Evolutionary conservation across 2,329 filamentous ascomycete species (phyloP), one percentile per base, ranked within the genome.

Genomic region (Penicillium sp.): DNA sequence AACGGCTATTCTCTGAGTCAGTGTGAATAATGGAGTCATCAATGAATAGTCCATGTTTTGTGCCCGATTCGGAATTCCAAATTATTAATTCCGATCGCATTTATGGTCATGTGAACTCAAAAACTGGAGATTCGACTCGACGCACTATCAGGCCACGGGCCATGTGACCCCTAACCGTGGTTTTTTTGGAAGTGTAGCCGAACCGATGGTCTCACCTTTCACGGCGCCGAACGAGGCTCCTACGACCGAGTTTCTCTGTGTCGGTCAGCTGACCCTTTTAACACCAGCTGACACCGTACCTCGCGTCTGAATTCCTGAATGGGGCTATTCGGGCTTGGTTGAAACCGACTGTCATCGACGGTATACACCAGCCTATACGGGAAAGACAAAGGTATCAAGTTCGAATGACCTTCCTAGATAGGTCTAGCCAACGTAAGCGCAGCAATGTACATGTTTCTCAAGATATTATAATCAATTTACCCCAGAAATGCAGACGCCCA

Each of bases 401-500:
- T 24, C 31, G n/a, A 50, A 42, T 9, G 33, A 50, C 48, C 48
- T 50, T 9, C 48, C 48, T 50, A 39, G 33, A 50, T 39, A 39
- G 48, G 48, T 42, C 21, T 50, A 50, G 48, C 10, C 26, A 42
- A 11, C 4, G 44, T 39, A 39, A 47, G 22, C 45, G 19, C 27
- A 48, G 14, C 45, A 22, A 31, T 22, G 26, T 47, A 21, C 16
- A 39, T 39, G 14, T 45, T 8, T 46, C 9, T 29, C 10, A 11
- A 21, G 31, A 21, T 26, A 33, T 31, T 21, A 33, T 49, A 19
- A 24, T 39, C 21, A 26, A 29, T 42, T 26, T 58, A 58, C 55
- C 55, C 55, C 55, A 49, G 51, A 57, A 58, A 58, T 54, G 55
- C 43, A 54, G 46, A 29, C 27, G 26, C n/a, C 39, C 39, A 42